A percentile compares a stretch with the other conserved stretches of the same genome.
These are phyloP conservation scores for Carex arenaria DNA, from an alignment of 202 grass and related monocot genomes.

Conservation along the genomic window DNA sequence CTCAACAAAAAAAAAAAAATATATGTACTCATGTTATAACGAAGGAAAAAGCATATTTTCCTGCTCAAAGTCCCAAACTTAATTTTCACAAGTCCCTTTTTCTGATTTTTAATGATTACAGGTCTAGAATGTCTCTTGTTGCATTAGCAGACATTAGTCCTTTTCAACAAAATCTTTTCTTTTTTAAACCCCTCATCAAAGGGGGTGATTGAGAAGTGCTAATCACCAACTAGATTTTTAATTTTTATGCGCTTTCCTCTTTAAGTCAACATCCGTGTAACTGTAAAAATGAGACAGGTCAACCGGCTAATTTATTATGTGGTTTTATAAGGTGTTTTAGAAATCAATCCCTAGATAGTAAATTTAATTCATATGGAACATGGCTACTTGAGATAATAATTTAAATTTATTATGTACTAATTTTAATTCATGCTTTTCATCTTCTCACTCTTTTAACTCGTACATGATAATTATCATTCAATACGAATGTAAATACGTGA, in stretches of 20 bases:
- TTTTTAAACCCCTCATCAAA: conserved; percentile 1
- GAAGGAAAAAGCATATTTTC: neutral
- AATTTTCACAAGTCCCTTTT: neutral
- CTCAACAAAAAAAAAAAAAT: too few species aligned
- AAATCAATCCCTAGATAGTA: neutral
- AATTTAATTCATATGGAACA: neutral
- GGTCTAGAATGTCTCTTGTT: conserved; percentile 8
- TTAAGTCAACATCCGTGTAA: neutral
- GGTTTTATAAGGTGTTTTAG: neutral
- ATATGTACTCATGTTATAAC: neutral
- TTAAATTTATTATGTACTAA: neutral
- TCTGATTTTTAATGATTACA: conserved; percentile 19
- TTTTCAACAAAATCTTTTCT: conserved; percentile 12
- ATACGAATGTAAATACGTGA: too few species aligned
- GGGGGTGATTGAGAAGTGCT: neutral
- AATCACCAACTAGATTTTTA: conserved; percentile 10
- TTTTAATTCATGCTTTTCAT: too few species aligned
- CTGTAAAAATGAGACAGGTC: neutral
- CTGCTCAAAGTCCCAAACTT: neutral
- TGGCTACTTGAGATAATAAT: neutral
- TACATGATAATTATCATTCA: neutral
- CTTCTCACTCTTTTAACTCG: too few species aligned
- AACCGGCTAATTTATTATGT: neutral
- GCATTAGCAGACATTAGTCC: conserved; percentile 11
- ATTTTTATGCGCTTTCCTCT: neutral